These are phyloP conservation scores for Gigaspora rosea DNA, from an alignment of 192 early-diverging fungal species.

Conservation along the genomic window DNA sequence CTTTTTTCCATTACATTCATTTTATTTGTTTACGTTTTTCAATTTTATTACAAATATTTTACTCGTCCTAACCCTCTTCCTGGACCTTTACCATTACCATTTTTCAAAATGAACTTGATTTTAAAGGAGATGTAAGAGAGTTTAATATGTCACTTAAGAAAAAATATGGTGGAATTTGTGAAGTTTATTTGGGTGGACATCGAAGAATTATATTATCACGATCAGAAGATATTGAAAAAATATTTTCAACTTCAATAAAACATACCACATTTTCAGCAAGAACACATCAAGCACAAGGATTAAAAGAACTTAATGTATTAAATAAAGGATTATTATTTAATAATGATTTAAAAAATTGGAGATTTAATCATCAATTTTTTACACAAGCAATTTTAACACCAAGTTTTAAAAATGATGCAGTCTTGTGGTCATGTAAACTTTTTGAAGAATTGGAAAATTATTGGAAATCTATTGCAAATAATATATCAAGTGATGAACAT, in stretches of 20 bases:
- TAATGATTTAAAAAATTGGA: not conserved
- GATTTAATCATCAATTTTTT: slow-evolving; percentile 15
- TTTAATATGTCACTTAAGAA: not conserved
- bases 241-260: not conserved
- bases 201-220: not conserved
- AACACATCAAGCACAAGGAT: not conserved
- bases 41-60: not conserved
- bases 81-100: slow-evolving; percentile 6
- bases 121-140: not conserved
- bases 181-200: not conserved
- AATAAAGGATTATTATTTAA: not conserved
- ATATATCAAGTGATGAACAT: no score
- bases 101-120: not conserved
- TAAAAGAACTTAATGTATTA: not conserved
- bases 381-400: not conserved
- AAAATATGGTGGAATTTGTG: slow-evolving; percentile 24
- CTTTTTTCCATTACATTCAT: no score
- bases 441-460: not conserved
- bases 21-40: not conserved
- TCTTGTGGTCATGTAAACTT: not conserved
- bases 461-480: not conserved
- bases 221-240: slow-evolving; percentile 6
- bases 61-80: slow-evolving; percentile 11
- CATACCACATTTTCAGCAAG: not conserved
- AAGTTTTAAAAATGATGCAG: not conserved